phyloP scores from a whole-genome alignment of 2,329 filamentous ascomycete genomes.

The Scorias spongiosa region DNA sequence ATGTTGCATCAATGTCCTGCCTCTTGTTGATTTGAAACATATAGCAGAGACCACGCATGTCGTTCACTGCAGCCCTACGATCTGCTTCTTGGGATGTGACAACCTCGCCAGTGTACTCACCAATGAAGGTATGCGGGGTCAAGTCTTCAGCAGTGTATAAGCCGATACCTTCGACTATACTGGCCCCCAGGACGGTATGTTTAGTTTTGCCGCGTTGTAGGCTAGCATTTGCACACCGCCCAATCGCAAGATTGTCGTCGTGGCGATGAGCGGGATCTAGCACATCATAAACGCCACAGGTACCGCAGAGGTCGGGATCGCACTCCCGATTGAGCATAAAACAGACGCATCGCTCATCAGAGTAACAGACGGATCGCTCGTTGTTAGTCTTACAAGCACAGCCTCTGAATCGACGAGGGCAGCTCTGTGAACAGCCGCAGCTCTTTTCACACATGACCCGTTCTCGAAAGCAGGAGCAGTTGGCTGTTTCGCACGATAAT shows the following conservation, averaged over 20 bases:
- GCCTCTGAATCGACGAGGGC: slow-evolving; percentile 35
- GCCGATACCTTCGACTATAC: slow-evolving; percentile 60
- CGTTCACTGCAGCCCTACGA: slow-evolving; percentile 51
- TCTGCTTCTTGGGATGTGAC: slow-evolving; percentile 56
- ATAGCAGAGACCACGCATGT: slow-evolving; percentile 47
- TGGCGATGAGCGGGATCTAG: slow-evolving; percentile 54
- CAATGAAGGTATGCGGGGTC: slow-evolving; percentile 54
- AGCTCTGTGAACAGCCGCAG: slow-evolving; percentile 49
- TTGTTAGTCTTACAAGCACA: slow-evolving; percentile 28
- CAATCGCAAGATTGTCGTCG: slow-evolving; percentile 39
- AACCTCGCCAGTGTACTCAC: slow-evolving; percentile 68
- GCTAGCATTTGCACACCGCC: slow-evolving; percentile 55
- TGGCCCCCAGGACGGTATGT: slow-evolving; percentile 52
- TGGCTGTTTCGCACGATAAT: slow-evolving; percentile 40
- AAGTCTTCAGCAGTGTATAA: slow-evolving; percentile 58
- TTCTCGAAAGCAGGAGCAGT: slow-evolving; percentile 47
- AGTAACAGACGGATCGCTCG: slow-evolving; percentile 24
- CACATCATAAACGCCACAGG: slow-evolving; percentile 53
- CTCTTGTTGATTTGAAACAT: slow-evolving; percentile 38
- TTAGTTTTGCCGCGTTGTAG: slow-evolving; percentile 55
- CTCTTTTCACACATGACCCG: slow-evolving; percentile 57
- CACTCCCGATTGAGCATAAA: slow-evolving; percentile 61
- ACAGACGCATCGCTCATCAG: slow-evolving; percentile 47
- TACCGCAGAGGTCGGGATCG: slow-evolving; percentile 58
- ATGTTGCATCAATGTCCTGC: slow-evolving; percentile 53